Base-by-base conservation (phyloP, 2,329 filamentous ascomycete species). In the Beauveria scarabaeidicola region DNA sequence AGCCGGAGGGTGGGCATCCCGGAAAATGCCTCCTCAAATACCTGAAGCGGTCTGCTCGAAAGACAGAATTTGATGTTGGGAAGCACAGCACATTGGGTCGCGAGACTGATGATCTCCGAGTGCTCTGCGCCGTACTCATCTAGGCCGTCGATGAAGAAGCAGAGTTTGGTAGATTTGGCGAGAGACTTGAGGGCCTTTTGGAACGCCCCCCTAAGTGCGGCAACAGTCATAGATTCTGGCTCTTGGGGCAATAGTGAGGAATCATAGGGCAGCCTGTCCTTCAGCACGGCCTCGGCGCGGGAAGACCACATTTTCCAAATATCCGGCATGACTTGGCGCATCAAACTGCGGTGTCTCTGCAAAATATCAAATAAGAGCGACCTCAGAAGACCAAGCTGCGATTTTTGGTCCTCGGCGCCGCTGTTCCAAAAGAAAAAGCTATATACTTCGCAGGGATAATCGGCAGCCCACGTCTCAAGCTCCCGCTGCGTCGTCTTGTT, bases 351-450 rank as follows among this genome's bases (percentile, higher is more conserved):
- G 11, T 46, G 52, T 10, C 65, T 52, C 7, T 57, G 61, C 15
- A 68, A 59, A 10, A 69, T 63, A 8, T 74, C 64, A 46, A 67
- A 70, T 0, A 77, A 60, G 71, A 62, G 59, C 0, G 69, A 66
- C 13, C 68, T 64, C 0, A 74, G 60, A 0, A 77, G 63, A 0
- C 74, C 74, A 5, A 64, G 52, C 1, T 67, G 61, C 0, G 70
- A 70, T 52, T 65, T 70, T 52, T 77, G 70, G 38, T 69, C 43
- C 1, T 50, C 11, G 2, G 58, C 63, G 0, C 73, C 72, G 0
- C 65, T 52, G 23, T 64, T 68, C 70, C 70, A 74, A 52, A 74
- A 74, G 63, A 69, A 76, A 55, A 70, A 72, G 8, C 51, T 63
- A 3, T 65, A 67, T 15, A 66, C 62, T 1, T 68, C 51, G n/a